Evolutionary conservation across 345 rosid species (phyloP).

Genomic region (Excoecaria cochinchinensis): DNA sequence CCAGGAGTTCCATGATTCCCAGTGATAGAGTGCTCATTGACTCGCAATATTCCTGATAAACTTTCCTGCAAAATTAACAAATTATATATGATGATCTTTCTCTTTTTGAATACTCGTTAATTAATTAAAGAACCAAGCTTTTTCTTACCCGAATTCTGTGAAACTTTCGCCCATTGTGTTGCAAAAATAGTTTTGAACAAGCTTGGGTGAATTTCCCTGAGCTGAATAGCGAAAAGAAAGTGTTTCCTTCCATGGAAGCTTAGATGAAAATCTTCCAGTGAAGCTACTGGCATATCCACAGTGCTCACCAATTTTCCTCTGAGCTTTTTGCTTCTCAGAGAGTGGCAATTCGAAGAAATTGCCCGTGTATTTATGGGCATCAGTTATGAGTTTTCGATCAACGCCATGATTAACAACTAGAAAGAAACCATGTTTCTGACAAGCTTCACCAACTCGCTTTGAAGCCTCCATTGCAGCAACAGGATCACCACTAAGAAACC

Average conservation of each 20-base stretch:
- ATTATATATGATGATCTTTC: background rate
- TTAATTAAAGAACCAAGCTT: too few relatives aligned
- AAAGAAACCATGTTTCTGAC: constrained; percentile 83
- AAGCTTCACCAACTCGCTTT: constrained; percentile 60
- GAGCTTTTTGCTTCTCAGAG: constrained; percentile 64
- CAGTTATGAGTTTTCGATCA: constrained; percentile 49
- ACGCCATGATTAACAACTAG: constrained; percentile 89
- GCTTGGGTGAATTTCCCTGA: constrained; percentile 35
- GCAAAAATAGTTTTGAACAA: constrained; percentile 56
- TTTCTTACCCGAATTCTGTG: constrained; percentile 57
- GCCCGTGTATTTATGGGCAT: constrained; percentile 67
- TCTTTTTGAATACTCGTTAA: background rate
- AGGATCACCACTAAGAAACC: constrained; percentile 58
- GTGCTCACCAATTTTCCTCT: constrained; percentile 75
- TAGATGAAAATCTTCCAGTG: constrained; percentile 86
- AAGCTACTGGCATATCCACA: constrained; percentile 97
- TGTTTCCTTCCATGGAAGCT: constrained; percentile 98
- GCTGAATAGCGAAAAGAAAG: constrained; percentile 70
- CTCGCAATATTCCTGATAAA: constrained; percentile 76
- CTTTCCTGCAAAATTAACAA: constrained; percentile 43
- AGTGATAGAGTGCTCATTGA: constrained; percentile 85
- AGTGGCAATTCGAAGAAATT: constrained; percentile 76
- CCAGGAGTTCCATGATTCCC: constrained; percentile 88
- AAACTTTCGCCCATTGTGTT: constrained; percentile 68
- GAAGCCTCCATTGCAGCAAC: constrained; percentile 55